Base-by-base conservation (phyloP, 2,329 filamentous ascomycete species). In the Fusarium robinianum region DNA sequence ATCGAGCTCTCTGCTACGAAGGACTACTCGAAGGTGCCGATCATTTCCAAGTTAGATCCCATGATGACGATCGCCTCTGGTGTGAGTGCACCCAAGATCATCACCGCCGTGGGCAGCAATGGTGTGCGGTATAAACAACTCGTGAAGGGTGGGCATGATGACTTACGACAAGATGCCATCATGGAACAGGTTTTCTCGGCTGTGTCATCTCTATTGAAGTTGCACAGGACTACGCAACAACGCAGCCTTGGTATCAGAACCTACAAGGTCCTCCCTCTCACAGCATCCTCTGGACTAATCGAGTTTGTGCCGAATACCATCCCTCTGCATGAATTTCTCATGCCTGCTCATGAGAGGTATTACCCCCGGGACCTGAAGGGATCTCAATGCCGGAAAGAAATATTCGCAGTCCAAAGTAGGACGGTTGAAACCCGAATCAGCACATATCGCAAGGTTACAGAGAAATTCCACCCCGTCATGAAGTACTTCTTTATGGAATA, bases 131-230 rank as follows among this genome's bases (percentile, higher is more conserved):
- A 91, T 71, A 96, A 88, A 66, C 90, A 96, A 69, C 75, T 99
- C 50, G 88, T 96, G 64, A 99, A 99, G 75, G 90, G 90, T 51
- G 91, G 94, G 12, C 92, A 92, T 63, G 94, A 99, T 66, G 92
- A 99, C 64, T 79, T 99, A 9, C 87, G 95, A 7, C 94, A 99
- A 72, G 94, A 99, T 63, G 90, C 92, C 30, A 99, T 83, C 74
- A 99, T 99, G 95, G 95, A 99, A 68, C 94, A 99, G 69, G 94
- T 99, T 2, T 99, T 99, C 66, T 89, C 91, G 46, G 90, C 95
- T 68, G 94, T 96, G 15, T 97, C 90, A 45, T 88, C 88, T 37
- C 80, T 99, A 15, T 75, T 99, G 17, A 88, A 88, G 64, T 85
- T 88, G 34, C 90, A 97, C 66, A 85, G 89, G 41, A 80, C 85